Evolutionary conservation across 306 rosid species (phyloP).

Genomic region (Begonia masoniana): DNA sequence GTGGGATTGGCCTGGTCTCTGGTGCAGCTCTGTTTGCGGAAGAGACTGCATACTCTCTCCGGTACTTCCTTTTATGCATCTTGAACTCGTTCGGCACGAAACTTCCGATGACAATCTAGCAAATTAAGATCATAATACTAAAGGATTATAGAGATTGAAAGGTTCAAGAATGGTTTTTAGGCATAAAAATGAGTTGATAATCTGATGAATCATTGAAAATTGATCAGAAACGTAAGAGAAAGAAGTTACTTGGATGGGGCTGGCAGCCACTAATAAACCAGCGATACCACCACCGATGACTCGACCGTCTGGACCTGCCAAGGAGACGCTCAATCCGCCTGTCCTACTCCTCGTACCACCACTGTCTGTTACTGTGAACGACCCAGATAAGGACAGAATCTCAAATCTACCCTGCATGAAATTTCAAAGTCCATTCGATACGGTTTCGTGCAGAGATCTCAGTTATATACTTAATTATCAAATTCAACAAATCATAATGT

Average conservation of each 20-base stretch:
- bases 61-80: constrained; percentile 39
- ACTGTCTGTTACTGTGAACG: constrained; percentile 28
- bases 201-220: no score
- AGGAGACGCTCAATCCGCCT: constrained; percentile 68
- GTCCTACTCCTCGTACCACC: constrained; percentile 30
- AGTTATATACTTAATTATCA: neutral
- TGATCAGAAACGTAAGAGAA: neutral
- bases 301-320: constrained; percentile 72
- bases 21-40: constrained; percentile 32
- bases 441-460: no score
- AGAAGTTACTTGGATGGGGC: constrained; percentile 50
- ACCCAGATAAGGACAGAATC: constrained; percentile 67
- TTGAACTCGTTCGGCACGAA: constrained; percentile 38
- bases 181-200: no score
- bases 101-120: constrained; percentile 69
- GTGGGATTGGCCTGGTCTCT: constrained; percentile 29
- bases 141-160: no score
- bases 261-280: constrained; percentile 65
- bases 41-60: constrained; percentile 22
- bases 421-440: neutral
- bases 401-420: constrained; percentile 65
- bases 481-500: neutral
- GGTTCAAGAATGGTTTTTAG: no score
- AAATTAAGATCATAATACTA: constrained; percentile 5
- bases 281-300: constrained; percentile 78